Evolutionary conservation across 176 grass and related monocot species (phyloP).

Genomic region (Echinochloa phyllopogon): DNA sequence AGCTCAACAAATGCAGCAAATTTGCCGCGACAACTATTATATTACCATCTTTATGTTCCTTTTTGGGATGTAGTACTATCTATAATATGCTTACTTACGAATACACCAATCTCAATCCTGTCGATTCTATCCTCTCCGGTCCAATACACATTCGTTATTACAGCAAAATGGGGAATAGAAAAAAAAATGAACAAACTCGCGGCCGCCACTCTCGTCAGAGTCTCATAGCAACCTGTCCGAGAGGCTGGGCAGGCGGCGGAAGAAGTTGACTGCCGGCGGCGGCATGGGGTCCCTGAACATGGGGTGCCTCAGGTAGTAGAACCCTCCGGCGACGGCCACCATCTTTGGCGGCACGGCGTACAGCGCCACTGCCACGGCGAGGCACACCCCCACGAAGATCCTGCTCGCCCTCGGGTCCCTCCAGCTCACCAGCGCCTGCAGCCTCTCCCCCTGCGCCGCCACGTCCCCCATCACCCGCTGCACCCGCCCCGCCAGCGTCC

Average conservation of each 20-base stretch:
- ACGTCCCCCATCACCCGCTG: conserved; percentile 95
- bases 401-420: conserved; percentile 87
- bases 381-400: conserved; percentile 92
- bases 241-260: conserved; percentile 91
- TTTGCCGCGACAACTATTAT: not conserved
- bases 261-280: conserved; percentile 85
- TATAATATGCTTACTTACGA: not conserved
- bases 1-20: not conserved
- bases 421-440: conserved; percentile 99
- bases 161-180: not conserved
- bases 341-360: conserved; percentile 92
- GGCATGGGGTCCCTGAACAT: conserved; percentile 99
- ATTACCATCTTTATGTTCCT: not conserved
- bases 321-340: conserved; percentile 89
- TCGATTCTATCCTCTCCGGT: conserved; percentile 26
- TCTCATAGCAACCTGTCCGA: conserved; percentile 78
- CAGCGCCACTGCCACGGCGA: conserved; percentile 69
- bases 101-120: conserved; percentile 27
- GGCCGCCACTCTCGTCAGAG: not conserved
- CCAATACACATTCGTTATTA: conserved; percentile 18
- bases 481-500: conserved; percentile 76
- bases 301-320: conserved; percentile 96
- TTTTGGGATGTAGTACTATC: conserved; percentile 16
- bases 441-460: conserved; percentile 89
- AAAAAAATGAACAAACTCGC: not conserved